Base-by-base conservation (phyloP, 164 flowering plant genomes). In the Tinospora cordifolia region DNA sequence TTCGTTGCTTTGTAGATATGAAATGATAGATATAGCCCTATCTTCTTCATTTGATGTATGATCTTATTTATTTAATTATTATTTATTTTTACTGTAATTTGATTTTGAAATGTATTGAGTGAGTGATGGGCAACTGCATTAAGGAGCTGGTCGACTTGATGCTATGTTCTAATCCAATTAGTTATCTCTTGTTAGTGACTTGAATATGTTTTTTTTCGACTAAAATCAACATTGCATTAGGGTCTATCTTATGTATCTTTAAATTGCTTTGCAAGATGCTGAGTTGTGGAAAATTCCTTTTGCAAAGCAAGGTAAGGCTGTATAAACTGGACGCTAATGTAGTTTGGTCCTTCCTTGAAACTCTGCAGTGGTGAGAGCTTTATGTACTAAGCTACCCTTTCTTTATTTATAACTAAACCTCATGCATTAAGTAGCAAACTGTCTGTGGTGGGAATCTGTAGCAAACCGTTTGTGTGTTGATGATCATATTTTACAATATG, bases 101-200 rank as follows among this genome's bases (percentile, higher is more conserved):
- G 41, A 47, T 70, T 70, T 39, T 41, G 41, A 41, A 63, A 57
- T 36, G 30, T 70, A 57, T 46, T 60, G 41, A 39, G 65, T 69
- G 41, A 39, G 65, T 69, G 30, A 3, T 36, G n/a, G 68, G 74
- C 15, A 39, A 40, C 24, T 54, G 3, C 34, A 24, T 71, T 14
- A 12, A 65, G 39, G 44, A 54, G 54, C 44, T 6, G 14, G 11
- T 15, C 64, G 13, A 24, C 44, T 24, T 39, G 4, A 12, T 64
- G 63, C 14, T 22, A 6, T 57, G 17, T 51, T 51, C 2, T 1
- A 17, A 51, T 51, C 58, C 17, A 6, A 17, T 19, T n/a, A 0
- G 40, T 51, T 44, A 5, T 62, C 66, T 58, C 44, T 65, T 64
- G 44, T 21, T 17, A 26, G 72, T n/a, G 39, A n/a, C 26, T 62